Evolutionary conservation across 306 rosid genomes (phyloP), one percentile per base, ranked within the genome.

Genomic region (Lupinus albus): DNA sequence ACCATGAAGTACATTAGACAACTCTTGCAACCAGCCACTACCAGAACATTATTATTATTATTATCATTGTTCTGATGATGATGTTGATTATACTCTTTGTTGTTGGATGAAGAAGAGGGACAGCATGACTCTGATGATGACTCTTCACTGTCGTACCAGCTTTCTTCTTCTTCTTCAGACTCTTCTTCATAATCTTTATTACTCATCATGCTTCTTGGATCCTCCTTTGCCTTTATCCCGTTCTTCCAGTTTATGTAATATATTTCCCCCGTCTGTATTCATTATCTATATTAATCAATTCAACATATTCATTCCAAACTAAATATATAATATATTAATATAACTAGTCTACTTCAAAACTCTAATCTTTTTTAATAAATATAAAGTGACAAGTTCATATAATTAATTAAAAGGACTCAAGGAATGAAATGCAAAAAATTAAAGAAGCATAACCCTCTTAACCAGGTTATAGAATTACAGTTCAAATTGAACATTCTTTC

Each of bases 1-100:
- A 93, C 94, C 98, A 93, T 93, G 84, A 88, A 86, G 74, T 93
- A 93, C 97, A 93, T 93, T 51, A 89, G 80, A 76, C 98, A 93
- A 69, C 80, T 83, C 83, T 88, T 89, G 94, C 98, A 93, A 2
- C 98, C 98, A 12, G 88, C 97, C 62, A 93, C 98, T 32, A 93
- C 98, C 73, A 93, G 80, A 53, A 93, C 97, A 68, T 85, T 78
- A 47, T 33, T 33, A 6, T 33, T 33, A 53, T 89, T 96, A 68
- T 85, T 78, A 47, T 33, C 6, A 6, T 33, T 33, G 8, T n/a
- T n/a, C n/a, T n/a, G n/a, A n/a, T 33, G 38, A 33, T 33, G 36
- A 32, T 4, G 28, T 21, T 21, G 55, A 44, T 48, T 20, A 5
- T 71, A 56, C 38, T 76, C 78, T 74, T 77, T 81, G 42, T 36